A percentile compares a stretch with the other conserved stretches of the same genome.
Evolutionary conservation across 805 yeast species (phyloP).

Genomic region (Kockiozyma suomiensis): DNA sequence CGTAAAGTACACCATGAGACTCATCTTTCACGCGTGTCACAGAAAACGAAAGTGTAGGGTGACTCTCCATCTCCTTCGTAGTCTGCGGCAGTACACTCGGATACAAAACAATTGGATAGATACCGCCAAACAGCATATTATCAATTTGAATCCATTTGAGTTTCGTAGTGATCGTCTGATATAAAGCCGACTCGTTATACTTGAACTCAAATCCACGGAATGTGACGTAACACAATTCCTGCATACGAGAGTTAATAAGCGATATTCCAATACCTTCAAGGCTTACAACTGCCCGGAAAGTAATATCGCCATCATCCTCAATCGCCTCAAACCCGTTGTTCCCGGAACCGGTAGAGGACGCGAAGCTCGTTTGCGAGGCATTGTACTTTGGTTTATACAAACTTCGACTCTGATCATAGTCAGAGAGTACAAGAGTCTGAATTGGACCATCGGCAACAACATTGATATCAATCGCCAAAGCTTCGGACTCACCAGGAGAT

Average conservation of each 20-base stretch:
- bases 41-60: conserved; percentile 89
- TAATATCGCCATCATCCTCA: conserved; percentile 57
- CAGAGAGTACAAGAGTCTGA: conserved; percentile 80
- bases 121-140: conserved; percentile 85
- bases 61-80: conserved; percentile 77
- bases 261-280: conserved; percentile 86
- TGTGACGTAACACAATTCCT: conserved; percentile 84
- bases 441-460: conserved; percentile 97
- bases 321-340: conserved; percentile 36
- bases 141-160: conserved; percentile 95
- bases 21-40: conserved; percentile 84
- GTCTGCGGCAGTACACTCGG: conserved; percentile 90
- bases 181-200: conserved; percentile 80
- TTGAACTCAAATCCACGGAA: conserved; percentile 77
- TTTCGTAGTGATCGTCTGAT: conserved; percentile 77
- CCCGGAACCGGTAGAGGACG: conserved; percentile 19
- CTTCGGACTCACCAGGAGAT: conserved; percentile 44
- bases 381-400: conserved; percentile 59
- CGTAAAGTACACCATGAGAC: conserved; percentile 82
- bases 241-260: conserved; percentile 65
- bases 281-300: conserved; percentile 57
- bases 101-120: conserved; percentile 82
- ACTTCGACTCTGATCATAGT: conserved; percentile 77
- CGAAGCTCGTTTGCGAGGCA: conserved; percentile 30
- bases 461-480: conserved; percentile 67